Percentiles rank a stretch among this genome's conserved stretches.
Conservation (phyloP, 1,139 yeast genomes). For the Hansenula lynferdii region DNA sequence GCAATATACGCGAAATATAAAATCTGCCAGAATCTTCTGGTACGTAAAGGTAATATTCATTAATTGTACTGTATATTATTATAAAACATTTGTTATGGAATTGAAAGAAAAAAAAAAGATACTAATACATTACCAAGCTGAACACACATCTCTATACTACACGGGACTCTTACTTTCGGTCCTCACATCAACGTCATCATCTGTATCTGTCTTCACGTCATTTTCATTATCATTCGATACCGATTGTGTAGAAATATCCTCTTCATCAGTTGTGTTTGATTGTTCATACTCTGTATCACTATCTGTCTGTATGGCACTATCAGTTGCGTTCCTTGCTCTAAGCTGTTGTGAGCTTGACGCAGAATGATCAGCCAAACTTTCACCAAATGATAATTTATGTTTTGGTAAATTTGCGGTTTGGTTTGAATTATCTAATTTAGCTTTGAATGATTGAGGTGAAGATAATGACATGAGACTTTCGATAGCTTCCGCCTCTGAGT, state of each 20-base stretch:
- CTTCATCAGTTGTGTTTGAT: conserved; percentile 8
- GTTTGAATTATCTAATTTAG: conserved; percentile 5
- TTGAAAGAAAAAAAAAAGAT: too few species aligned
- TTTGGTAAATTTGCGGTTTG: conserved; percentile 10
- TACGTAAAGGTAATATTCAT: too few species aligned
- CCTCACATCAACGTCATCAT: conserved; percentile 3
- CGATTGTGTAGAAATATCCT: conserved; percentile 4
- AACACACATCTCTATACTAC: too few species aligned
- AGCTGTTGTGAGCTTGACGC: neutral
- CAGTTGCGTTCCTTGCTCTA: neutral
- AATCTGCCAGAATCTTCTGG: too few species aligned
- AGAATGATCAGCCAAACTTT: conserved; percentile 2
- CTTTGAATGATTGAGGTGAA: conserved; percentile 30
- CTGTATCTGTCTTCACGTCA: neutral
- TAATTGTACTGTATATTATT: too few species aligned
- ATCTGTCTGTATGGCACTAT: conserved; percentile 10
- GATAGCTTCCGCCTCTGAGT: conserved; percentile 39
- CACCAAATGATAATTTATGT: conserved; percentile 19
- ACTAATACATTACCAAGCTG: too few species aligned
- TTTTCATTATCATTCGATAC: neutral
- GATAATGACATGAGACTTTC: conserved; percentile 42
- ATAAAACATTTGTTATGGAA: too few species aligned
- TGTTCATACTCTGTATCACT: conserved; percentile 16
- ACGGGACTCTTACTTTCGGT: neutral
- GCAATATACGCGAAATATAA: too few species aligned